Percentiles rank a stretch among this genome's conserved stretches.
Evolutionary conservation across 495 filamentous ascomycete species (phyloP).

Genomic region (Hypomontagnella submonticulosa): DNA sequence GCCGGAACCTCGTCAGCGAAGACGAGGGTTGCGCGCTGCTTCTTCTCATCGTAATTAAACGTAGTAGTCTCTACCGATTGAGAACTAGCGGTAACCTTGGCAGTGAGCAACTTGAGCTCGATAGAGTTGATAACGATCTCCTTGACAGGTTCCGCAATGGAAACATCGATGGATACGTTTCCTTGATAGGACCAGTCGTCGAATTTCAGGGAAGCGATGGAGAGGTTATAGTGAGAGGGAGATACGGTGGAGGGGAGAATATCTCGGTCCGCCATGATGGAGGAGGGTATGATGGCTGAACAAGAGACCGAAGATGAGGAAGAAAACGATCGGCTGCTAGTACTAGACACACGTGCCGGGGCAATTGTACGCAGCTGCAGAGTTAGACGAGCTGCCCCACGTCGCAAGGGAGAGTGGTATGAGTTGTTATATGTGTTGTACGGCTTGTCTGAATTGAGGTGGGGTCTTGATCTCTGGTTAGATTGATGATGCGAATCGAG

Average conservation of each 20-base stretch:
- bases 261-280: constrained; percentile 64
- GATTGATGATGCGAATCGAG: constrained; percentile 36
- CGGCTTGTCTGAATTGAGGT: constrained; percentile 21
- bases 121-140: constrained; percentile 80
- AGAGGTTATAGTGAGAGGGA: constrained; percentile 86
- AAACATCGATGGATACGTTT: constrained; percentile 69
- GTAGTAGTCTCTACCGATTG: constrained; percentile 67
- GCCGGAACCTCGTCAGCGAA: constrained; percentile 75
- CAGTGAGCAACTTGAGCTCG: constrained; percentile 69
- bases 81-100: constrained; percentile 58
- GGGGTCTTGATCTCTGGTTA: constrained; percentile 35
- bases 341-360: constrained; percentile 4
- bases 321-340: constrained; percentile 39
- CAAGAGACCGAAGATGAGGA: constrained; percentile 41
- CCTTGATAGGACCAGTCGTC: constrained; percentile 85
- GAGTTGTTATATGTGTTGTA: constrained; percentile 9
- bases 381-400: constrained; percentile 7
- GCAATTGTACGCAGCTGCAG: constrained; percentile 21
- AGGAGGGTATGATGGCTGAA: constrained; percentile 48
- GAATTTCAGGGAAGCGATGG: constrained; percentile 81
- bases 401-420: constrained; percentile 13
- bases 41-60: constrained; percentile 80
- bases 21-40: constrained; percentile 78
- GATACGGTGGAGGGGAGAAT: constrained; percentile 73
- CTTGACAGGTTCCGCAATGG: constrained; percentile 69